Percentiles rank a stretch among this genome's conserved stretches.
phyloP scores from a whole-genome alignment of 805 yeast species.

The Candida patagonica region DNA sequence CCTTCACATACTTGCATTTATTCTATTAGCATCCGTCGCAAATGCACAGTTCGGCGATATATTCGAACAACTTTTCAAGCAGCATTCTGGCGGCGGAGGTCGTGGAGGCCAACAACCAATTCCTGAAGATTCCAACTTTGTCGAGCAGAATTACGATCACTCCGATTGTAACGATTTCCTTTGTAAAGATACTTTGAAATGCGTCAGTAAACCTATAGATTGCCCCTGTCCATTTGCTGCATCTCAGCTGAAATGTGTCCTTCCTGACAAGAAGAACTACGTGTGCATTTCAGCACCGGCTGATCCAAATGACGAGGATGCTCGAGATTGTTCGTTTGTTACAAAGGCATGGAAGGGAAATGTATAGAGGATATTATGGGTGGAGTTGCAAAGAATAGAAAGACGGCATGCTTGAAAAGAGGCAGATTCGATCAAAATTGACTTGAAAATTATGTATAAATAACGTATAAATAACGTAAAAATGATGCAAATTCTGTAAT shows the following conservation, averaged over 20 bases:
- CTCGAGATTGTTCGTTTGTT: slow-evolving; percentile 84
- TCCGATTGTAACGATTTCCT: slow-evolving; percentile 50
- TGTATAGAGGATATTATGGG: slow-evolving; percentile 25
- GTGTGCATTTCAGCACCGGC: slow-evolving; percentile 84
- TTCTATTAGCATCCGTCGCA: too few species aligned
- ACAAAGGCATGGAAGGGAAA: slow-evolving; percentile 56
- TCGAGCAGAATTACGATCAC: slow-evolving; percentile 18
- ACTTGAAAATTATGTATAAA: too few species aligned
- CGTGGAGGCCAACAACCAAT: slow-evolving; percentile 28
- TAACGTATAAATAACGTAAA: too few species aligned
- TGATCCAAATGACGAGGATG: slow-evolving; percentile 38
- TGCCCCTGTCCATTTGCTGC: slow-evolving; percentile 91
- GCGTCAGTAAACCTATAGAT: slow-evolving; percentile 58
- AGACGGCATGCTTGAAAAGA: too few species aligned
- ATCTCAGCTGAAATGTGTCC: slow-evolving; percentile 70
- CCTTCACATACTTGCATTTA: too few species aligned
- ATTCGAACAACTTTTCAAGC: slow-evolving; percentile 31
- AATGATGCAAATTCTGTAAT: too few species aligned
- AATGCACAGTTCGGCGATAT: slow-evolving; percentile 37
- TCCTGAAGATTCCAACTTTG: slow-evolving; percentile 18
- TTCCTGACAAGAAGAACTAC: slow-evolving; percentile 56
- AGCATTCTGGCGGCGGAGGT: slow-evolving; percentile 20
- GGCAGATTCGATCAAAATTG: too few species aligned
- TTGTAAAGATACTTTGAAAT: slow-evolving; percentile 74
- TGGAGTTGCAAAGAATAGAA: too few species aligned